Percentiles rank a stretch among this genome's conserved stretches.
These are phyloP conservation scores for Pleurotus tuoliensis DNA, from an alignment of 768 basidiomycete genomes.

Conservation along the genomic window DNA sequence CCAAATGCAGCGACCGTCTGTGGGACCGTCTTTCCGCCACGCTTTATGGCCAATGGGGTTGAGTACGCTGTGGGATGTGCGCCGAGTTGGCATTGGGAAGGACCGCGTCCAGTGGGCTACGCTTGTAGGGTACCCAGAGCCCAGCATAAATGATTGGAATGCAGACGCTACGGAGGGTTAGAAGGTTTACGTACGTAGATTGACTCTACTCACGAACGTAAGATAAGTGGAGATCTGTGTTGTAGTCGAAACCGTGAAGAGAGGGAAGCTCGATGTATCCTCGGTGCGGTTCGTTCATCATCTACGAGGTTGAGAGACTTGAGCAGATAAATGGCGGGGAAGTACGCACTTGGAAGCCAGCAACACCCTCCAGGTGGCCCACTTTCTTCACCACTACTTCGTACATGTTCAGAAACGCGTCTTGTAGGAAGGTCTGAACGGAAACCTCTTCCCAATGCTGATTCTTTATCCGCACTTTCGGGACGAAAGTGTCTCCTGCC, in stretches of 20 bases:
- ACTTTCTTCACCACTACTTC: slow-evolving; percentile 62
- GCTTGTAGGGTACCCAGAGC: slow-evolving; percentile 76
- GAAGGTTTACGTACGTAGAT: background rate
- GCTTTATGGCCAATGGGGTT: slow-evolving; percentile 58
- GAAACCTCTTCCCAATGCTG: slow-evolving; percentile 47
- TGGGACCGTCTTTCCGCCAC: slow-evolving; percentile 77
- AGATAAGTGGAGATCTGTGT: slow-evolving; percentile 87
- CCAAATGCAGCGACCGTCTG: slow-evolving; percentile 74
- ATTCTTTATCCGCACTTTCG: slow-evolving; percentile 58
- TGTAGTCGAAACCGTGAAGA: slow-evolving; percentile 87
- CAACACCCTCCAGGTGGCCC: slow-evolving; percentile 70
- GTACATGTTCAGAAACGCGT: slow-evolving; percentile 76
- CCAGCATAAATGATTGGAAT: slow-evolving; percentile 89
- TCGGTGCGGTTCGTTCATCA: slow-evolving; percentile 93
- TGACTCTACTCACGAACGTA: slow-evolving; percentile 56
- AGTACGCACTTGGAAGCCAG: slow-evolving; percentile 82
- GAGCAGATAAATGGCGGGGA: background rate
- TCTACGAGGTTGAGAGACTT: slow-evolving; percentile 36
- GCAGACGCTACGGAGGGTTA: slow-evolving; percentile 55
- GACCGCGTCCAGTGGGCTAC: slow-evolving; percentile 82
- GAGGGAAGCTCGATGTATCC: slow-evolving; percentile 86
- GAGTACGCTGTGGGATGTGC: slow-evolving; percentile 52
- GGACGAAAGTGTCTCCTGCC: slow-evolving; percentile 86
- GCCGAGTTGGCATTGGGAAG: slow-evolving; percentile 83
- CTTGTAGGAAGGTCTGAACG: slow-evolving; percentile 81